Conservation (phyloP, 495 filamentous ascomycete genomes). For the Hyphodiscus hymeniophilus region DNA sequence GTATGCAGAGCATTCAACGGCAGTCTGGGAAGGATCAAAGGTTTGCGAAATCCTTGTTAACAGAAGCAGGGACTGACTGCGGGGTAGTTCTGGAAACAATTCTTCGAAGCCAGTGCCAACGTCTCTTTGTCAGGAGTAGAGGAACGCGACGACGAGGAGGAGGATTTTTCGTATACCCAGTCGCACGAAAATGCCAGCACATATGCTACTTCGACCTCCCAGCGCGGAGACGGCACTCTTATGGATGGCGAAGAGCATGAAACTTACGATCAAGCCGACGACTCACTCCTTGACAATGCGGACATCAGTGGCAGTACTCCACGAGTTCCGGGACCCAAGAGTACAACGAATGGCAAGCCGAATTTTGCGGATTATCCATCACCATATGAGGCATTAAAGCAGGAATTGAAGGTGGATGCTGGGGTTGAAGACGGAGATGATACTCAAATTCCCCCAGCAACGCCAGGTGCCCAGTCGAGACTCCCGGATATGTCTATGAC, state of each 20-base stretch:
- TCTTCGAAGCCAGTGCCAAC: constrained; percentile 97
- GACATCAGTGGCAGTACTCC: constrained; percentile 48
- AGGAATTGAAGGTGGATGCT: constrained; percentile 41
- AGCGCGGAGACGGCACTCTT: constrained; percentile 23
- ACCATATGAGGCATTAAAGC: constrained; percentile 56
- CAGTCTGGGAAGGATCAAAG: constrained; percentile 96
- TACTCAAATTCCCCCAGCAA: constrained; percentile 31
- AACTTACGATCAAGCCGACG: constrained; percentile 32
- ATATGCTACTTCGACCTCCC: constrained; percentile 25
- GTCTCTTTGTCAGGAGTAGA: constrained; percentile 96
- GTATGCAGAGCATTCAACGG: constrained; percentile 86
- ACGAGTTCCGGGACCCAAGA: constrained; percentile 36
- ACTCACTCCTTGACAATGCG: constrained; percentile 43
- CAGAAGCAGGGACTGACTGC: constrained; percentile 2
- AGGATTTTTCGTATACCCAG: constrained; percentile 33
- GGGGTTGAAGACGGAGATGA: constrained; percentile 32
- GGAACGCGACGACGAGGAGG: constrained; percentile 47
- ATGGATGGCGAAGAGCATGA: constrained; percentile 23
- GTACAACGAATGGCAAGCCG: constrained; percentile 26
- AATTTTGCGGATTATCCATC: constrained; percentile 56
- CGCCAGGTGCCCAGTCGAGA: constrained; percentile 27
- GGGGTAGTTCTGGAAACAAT: constrained; percentile 95
- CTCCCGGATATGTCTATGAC: constrained; percentile 53
- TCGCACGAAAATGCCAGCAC: constrained; percentile 28
- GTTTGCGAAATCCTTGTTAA: constrained; percentile 30